These are phyloP conservation scores for Cnidoscolus chayamansa DNA, from an alignment of 441 rosid species.

Conservation along the genomic window DNA sequence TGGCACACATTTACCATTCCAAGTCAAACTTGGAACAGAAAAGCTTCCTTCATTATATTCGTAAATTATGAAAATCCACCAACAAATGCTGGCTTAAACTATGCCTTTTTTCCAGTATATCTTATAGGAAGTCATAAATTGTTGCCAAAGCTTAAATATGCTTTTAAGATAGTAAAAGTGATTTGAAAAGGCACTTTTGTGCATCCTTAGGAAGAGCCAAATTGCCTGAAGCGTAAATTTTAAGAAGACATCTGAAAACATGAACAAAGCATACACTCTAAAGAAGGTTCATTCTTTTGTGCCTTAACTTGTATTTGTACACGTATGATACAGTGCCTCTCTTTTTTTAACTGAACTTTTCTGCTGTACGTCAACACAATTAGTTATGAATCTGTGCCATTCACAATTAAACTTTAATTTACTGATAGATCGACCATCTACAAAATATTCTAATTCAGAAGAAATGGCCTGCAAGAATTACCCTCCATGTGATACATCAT, in stretches of 20 bases:
- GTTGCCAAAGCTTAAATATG: not conserved
- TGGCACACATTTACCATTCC: not conserved
- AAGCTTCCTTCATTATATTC: too few species aligned
- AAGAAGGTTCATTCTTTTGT: not conserved
- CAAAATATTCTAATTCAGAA: not conserved
- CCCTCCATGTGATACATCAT: not conserved
- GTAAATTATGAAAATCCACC: too few species aligned
- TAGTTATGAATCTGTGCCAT: too few species aligned
- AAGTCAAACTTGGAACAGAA: too few species aligned
- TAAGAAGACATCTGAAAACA: not conserved
- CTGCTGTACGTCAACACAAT: too few species aligned
- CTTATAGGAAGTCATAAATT: not conserved
- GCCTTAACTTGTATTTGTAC: not conserved
- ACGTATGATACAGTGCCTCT: not conserved
- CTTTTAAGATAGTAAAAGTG: not conserved
- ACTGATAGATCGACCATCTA: not conserved
- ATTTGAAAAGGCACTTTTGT: not conserved
- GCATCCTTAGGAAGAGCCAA: not conserved
- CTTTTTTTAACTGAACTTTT: not conserved
- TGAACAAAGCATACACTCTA: not conserved
- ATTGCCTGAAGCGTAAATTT: not conserved
- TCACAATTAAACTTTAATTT: not conserved
- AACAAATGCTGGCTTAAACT: not conserved
- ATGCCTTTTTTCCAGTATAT: not conserved
- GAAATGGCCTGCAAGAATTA: not conserved